Conservation (phyloP, 2,329 filamentous ascomycete species). For the Aspergillus vadensis region DNA sequence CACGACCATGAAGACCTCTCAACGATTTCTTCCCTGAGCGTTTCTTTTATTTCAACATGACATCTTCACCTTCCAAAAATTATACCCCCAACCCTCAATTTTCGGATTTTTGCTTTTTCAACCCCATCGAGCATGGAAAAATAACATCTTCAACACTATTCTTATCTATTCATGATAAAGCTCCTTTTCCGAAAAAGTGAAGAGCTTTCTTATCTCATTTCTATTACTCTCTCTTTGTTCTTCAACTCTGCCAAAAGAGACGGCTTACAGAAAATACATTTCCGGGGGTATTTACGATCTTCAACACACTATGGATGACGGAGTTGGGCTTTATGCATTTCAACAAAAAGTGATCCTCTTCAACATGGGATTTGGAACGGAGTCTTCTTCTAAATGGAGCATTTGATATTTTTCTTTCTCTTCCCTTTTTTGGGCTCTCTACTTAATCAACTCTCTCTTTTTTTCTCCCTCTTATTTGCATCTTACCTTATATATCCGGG, state of each 20-base stretch:
- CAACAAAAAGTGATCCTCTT: slow-evolving; percentile 27
- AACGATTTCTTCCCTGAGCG: slow-evolving; percentile 45
- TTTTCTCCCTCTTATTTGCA: not conserved
- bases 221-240: slow-evolving; percentile 9
- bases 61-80: slow-evolving; percentile 29
- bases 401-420: slow-evolving; percentile 15
- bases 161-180: slow-evolving; percentile 17
- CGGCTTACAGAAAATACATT: slow-evolving; percentile 2
- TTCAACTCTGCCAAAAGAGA: slow-evolving; percentile 4
- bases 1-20: slow-evolving; percentile 44
- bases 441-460: not conserved
- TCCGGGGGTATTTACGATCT: slow-evolving; percentile 18
- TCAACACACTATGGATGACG: slow-evolving; percentile 29
- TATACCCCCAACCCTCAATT: slow-evolving; percentile 36
- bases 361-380: slow-evolving; percentile 31
- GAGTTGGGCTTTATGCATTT: slow-evolving; percentile 25
- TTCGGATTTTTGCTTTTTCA: slow-evolving; percentile 24
- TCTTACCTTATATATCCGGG: not conserved
- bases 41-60: slow-evolving; percentile 43
- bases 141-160: slow-evolving; percentile 21
- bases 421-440: not conserved
- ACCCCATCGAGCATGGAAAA: slow-evolving; percentile 10
- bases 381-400: slow-evolving; percentile 19
- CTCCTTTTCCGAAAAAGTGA: slow-evolving; percentile 2
- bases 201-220: slow-evolving; percentile 4